A percentile compares a stretch with the other conserved stretches of the same genome.
Evolutionary conservation across 257 asterid species (phyloP).

Genomic region (Nemophila menziesii): DNA sequence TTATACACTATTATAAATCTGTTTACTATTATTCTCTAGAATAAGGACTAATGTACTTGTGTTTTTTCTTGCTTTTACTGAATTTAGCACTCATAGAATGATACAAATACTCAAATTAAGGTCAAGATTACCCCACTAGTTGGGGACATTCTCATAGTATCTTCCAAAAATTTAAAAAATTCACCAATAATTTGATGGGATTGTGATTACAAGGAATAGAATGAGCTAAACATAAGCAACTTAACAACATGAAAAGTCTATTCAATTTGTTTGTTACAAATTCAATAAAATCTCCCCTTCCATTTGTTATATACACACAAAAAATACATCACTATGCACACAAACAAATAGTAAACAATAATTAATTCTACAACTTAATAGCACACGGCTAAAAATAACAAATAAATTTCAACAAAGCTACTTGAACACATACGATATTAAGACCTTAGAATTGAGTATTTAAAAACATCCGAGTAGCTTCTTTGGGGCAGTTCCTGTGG

Average conservation of each 20-base stretch:
- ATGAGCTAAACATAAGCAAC: neutral
- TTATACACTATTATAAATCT: no score
- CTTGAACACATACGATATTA: slow-evolving; percentile 12
- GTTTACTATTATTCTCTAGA: neutral
- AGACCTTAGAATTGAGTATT: slow-evolving; percentile 22
- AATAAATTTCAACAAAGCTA: slow-evolving; percentile 14
- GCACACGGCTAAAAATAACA: slow-evolving; percentile 28
- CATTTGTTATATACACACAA: slow-evolving; percentile 1
- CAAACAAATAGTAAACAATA: slow-evolving; percentile 20
- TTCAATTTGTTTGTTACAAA: neutral
- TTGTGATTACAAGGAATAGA: no score
- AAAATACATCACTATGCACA: slow-evolving; percentile 33
- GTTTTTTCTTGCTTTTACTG: no score
- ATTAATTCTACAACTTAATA: slow-evolving; percentile 23
- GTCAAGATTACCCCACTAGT: no score
- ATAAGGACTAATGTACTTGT: no score
- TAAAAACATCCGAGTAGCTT: slow-evolving; percentile 65
- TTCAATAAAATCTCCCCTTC: neutral
- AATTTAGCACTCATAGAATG: no score
- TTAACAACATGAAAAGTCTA: neutral
- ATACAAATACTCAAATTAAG: no score
- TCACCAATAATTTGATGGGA: no score
- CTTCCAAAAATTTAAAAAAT: no score
- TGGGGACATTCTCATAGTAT: no score
- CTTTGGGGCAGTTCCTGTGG: slow-evolving; percentile 87